A percentile compares a stretch with the other conserved stretches of the same genome.
Evolutionary conservation across 1,284 basidiomycete species (phyloP).

Genomic region (Ustilago shanxiensis): DNA sequence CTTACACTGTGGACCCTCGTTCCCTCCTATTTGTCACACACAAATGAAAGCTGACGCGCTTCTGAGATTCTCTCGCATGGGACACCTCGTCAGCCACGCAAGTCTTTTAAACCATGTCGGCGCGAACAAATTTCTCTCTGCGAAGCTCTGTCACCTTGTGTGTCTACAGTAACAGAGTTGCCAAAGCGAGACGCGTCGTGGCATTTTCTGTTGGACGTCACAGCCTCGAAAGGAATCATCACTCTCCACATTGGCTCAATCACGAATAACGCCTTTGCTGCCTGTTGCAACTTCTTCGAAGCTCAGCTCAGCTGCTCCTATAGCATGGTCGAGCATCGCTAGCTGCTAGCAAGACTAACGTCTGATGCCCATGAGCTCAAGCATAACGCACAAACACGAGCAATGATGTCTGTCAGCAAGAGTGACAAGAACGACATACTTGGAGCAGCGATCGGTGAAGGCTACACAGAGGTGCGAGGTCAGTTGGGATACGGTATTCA

Average conservation of each 20-base stretch:
- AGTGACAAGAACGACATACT: neutral
- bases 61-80: neutral
- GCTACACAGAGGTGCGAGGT: neutral
- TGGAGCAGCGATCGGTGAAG: neutral
- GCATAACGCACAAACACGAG: neutral
- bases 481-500: neutral
- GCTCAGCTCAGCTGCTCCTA: slow-evolving; percentile 1
- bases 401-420: neutral
- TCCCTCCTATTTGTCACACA: slow-evolving; percentile 3
- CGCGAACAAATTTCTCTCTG: neutral
- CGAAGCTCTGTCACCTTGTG: neutral
- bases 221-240: neutral
- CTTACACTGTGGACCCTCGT: slow-evolving; percentile 4
- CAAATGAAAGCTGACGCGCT: neutral
- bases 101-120: neutral
- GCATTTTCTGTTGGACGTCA: neutral
- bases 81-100: neutral
- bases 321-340: too few species aligned
- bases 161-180: too few species aligned
- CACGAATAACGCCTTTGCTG: too few species aligned
- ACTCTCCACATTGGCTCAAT: neutral
- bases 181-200: slow-evolving; percentile 10
- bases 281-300: neutral
- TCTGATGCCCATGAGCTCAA: too few species aligned
- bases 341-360: neutral